Conservation (phyloP, 2,329 filamentous ascomycete genomes). For the Aspergillus sp. region DNA sequence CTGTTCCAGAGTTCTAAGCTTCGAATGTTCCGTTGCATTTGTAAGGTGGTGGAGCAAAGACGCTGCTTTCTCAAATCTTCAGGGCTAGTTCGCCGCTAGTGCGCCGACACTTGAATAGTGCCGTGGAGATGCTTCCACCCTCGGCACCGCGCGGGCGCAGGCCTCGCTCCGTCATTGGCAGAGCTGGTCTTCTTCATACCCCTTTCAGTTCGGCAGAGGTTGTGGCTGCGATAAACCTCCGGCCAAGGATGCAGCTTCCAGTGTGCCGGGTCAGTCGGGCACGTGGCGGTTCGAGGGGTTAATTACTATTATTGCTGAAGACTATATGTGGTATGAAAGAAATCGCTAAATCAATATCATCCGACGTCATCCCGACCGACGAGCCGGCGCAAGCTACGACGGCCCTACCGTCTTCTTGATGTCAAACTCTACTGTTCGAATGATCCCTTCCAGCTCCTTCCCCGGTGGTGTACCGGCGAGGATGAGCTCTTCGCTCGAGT, state of each 20-base stretch:
- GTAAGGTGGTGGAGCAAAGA: background rate
- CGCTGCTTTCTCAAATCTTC: background rate
- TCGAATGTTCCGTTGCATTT: background rate
- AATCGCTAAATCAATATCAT: background rate
- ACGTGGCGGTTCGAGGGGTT: background rate
- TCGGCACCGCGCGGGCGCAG: background rate
- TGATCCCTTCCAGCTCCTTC: slow-evolving; percentile 26
- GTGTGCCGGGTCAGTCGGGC: background rate
- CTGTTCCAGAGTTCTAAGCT: no score
- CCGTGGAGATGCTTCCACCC: background rate
- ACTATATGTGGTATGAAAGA: background rate
- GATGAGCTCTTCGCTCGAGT: slow-evolving; percentile 33
- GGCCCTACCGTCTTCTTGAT: slow-evolving; percentile 23
- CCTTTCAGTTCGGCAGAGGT: background rate
- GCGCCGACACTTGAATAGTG: background rate
- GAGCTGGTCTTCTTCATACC: background rate
- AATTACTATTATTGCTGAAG: background rate
- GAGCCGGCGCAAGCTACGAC: background rate
- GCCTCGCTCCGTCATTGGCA: background rate
- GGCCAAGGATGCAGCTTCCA: slow-evolving; percentile 4
- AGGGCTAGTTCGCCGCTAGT: background rate
- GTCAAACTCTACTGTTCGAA: slow-evolving; percentile 34
- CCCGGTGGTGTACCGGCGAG: slow-evolving; percentile 10
- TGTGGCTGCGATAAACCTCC: background rate
- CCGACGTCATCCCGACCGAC: background rate